Evolutionary conservation across 805 yeast species (phyloP).

Genomic region (Zygosaccharomyces pseudorouxii): DNA sequence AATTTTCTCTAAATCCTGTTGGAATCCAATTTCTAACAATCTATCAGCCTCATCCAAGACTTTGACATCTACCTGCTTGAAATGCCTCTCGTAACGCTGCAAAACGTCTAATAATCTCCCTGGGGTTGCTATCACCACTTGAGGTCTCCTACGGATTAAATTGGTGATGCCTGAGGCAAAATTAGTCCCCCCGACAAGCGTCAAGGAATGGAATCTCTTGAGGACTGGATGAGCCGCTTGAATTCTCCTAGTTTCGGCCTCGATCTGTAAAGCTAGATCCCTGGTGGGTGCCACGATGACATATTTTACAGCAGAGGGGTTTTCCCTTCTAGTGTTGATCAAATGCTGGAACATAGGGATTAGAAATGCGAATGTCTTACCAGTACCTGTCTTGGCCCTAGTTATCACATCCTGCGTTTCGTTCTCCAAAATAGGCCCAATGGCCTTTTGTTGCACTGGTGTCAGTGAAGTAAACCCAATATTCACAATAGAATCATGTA

Average conservation of each 20-base stretch:
- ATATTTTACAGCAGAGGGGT: slow-evolving; percentile 45
- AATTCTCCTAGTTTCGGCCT: slow-evolving; percentile 54
- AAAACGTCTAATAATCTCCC: slow-evolving; percentile 73
- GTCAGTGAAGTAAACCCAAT: slow-evolving; percentile 54
- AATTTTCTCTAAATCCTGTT: slow-evolving; percentile 56
- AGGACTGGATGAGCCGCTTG: slow-evolving; percentile 29
- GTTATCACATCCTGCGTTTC: slow-evolving; percentile 56
- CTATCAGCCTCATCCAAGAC: slow-evolving; percentile 93
- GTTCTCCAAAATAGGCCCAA: slow-evolving; percentile 50
- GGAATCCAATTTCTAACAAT: slow-evolving; percentile 76
- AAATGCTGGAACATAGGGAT: slow-evolving; percentile 67
- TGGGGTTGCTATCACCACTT: slow-evolving; percentile 81
- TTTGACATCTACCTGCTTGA: slow-evolving; percentile 53
- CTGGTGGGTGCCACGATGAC: slow-evolving; percentile 85
- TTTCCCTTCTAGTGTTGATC: slow-evolving; percentile 32
- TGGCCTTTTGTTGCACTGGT: slow-evolving; percentile 61
- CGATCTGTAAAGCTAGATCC: slow-evolving; percentile 82
- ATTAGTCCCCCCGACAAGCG: slow-evolving; percentile 67
- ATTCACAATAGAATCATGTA: slow-evolving; percentile 36
- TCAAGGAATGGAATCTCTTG: slow-evolving; percentile 38
- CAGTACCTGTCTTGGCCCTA: slow-evolving; percentile 93
- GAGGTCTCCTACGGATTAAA: slow-evolving; percentile 38
- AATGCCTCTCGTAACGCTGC: slow-evolving; percentile 40
- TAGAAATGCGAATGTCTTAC: slow-evolving; percentile 87
- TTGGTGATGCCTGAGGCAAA: slow-evolving; percentile 36